phyloP scores from a whole-genome alignment of 371 early-diverging fungal species.

The Mucor indicus region DNA sequence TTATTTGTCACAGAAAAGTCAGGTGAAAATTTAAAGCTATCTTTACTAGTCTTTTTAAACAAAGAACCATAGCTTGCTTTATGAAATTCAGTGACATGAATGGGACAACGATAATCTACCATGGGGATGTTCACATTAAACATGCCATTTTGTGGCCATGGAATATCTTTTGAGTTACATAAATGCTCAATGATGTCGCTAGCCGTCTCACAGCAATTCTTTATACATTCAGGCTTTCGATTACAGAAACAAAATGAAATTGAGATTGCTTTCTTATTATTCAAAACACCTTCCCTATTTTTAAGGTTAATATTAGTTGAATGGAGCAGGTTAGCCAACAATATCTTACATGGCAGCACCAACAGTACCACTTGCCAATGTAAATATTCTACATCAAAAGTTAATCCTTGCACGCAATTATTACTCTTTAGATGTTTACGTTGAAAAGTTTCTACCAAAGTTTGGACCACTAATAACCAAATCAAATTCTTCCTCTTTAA shows the following conservation, averaged over 20 bases:
- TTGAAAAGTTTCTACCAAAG: slow-evolving; percentile 41
- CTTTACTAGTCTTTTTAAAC: slow-evolving; percentile 20
- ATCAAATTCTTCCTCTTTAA: slow-evolving; percentile 35
- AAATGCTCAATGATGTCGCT: slow-evolving; percentile 31
- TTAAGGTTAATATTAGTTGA: not conserved
- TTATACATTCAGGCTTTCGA: slow-evolving; percentile 17
- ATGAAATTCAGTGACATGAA: slow-evolving; percentile 34
- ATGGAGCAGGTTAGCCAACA: not conserved
- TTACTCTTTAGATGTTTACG: slow-evolving; percentile 13
- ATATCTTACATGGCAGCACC: slow-evolving; percentile 38
- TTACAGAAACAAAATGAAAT: slow-evolving; percentile 42
- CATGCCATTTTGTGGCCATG: slow-evolving; percentile 37
- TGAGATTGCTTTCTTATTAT: slow-evolving; percentile 35
- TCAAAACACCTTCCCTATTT: slow-evolving; percentile 33
- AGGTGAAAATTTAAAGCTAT: slow-evolving; percentile 30
- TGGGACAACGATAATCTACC: slow-evolving; percentile 28
- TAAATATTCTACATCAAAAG: slow-evolving; percentile 32
- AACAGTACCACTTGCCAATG: slow-evolving; percentile 44
- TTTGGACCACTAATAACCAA: slow-evolving; percentile 45
- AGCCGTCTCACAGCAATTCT: slow-evolving; percentile 36
- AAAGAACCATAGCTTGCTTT: slow-evolving; percentile 27
- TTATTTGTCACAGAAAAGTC: slow-evolving; percentile 21
- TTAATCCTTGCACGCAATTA: no score
- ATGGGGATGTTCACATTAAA: slow-evolving; percentile 45
- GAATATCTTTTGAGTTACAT: not conserved